Base-by-base conservation (phyloP, 208 protist species). In the Crithidia sp. region DNA sequence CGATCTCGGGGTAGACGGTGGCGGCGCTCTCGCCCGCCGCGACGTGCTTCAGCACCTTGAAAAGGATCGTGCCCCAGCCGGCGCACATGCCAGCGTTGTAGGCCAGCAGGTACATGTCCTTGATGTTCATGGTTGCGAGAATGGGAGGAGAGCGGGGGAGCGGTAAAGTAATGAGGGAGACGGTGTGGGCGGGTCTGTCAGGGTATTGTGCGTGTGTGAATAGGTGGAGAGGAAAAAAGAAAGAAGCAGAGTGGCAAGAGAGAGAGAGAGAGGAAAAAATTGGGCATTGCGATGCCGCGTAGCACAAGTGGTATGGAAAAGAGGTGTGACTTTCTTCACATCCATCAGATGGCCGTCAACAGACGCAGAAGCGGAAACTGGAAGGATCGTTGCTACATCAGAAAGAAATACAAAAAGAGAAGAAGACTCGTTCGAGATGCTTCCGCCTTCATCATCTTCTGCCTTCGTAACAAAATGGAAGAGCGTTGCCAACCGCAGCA, bases 71-170 rank as follows among this genome's bases (percentile, higher is more conserved):
- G 17, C 73, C 50, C 91, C 91, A 96, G 49, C 91, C 91, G 12
- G 69, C 77, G 44, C 78, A 83, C 91, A 96, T 90, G 63, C 80
- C 69, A 8, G 76, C 76, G 80, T 96, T 96, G 82, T 96, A 96
- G 28, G 79, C 76, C 28, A 92, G 52, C 45, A 96, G 82, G 66
- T 96, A 96, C 44, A 71, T 63, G 72, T 88, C 85, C 60, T 81
- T 84, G 28, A 90, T 43, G 53, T 69, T 71, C 82, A 86, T 58
- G 65, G n/a, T 52, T 17, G 8, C 7, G 49, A 36, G 4, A n/a
- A n/a, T 60, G 52, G 43, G 14, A 14, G 16, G 57, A 62, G n/a
- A 40, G 8, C 16, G 40, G 40, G n/a, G 39, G 39, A 28, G 28
- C 8, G 57, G 41, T 5, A 40, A 16, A 64, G 16, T 50, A 7